Conservation (phyloP, 2,329 filamentous ascomycete species). For the Ascochyta lentis region DNA sequence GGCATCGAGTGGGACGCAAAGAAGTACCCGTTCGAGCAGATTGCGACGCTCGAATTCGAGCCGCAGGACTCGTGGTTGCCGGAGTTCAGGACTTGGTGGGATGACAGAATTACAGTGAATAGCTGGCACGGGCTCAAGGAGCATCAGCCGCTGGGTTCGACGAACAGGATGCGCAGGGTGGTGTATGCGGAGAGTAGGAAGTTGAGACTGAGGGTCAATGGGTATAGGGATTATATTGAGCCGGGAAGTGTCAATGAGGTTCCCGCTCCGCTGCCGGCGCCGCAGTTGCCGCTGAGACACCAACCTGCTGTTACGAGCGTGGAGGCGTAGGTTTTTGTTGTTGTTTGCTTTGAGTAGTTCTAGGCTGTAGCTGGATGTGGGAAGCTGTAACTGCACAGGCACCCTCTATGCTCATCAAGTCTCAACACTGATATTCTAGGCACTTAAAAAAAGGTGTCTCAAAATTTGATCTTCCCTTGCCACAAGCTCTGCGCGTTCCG, state of each 20-base stretch:
- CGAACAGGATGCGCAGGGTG: conserved; percentile 51
- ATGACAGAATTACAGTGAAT: conserved; percentile 50
- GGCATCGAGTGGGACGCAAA: conserved; percentile 55
- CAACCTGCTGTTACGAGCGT: conserved; percentile 27
- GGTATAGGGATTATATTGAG: conserved; percentile 50
- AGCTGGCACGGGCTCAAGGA: conserved; percentile 50
- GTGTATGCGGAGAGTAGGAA: conserved; percentile 53
- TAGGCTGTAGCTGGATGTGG: background rate
- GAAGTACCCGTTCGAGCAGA: conserved; percentile 57
- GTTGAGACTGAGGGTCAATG: conserved; percentile 50
- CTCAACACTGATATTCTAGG: background rate
- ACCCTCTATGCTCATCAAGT: background rate
- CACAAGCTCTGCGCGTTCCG: conserved; percentile 37
- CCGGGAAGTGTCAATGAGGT: conserved; percentile 47
- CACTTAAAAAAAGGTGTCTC: background rate
- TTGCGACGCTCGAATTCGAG: conserved; percentile 52
- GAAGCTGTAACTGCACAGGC: background rate
- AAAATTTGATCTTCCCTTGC: conserved; percentile 29
- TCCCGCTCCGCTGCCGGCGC: conserved; percentile 34
- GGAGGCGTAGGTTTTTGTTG: conserved; percentile 9
- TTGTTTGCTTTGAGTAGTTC: background rate
- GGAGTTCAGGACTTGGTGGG: conserved; percentile 51
- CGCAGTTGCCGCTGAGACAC: conserved; percentile 25
- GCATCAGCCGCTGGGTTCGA: conserved; percentile 50
- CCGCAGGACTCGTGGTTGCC: conserved; percentile 51